Conservation (phyloP, 257 asterid species). For the Solanum acaule region DNA sequence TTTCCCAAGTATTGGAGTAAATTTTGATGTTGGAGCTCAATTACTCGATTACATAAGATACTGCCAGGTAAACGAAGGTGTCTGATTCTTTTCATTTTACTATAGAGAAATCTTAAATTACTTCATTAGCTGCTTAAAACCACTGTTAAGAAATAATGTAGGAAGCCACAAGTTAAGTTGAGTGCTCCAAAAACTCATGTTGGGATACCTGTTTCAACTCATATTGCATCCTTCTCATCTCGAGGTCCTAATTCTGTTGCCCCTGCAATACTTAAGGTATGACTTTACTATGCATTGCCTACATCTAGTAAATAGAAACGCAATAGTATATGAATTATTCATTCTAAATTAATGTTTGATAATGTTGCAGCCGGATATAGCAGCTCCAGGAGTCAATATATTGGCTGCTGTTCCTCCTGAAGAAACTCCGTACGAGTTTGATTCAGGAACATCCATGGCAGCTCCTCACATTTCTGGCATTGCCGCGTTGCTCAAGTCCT, state of each 20-base stretch:
- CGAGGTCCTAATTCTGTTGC: constrained; percentile 37
- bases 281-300: neutral
- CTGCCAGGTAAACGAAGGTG: constrained; percentile 6
- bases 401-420: constrained; percentile 14
- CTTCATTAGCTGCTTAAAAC: neutral
- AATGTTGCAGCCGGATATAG: constrained; percentile 27
- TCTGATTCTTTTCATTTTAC: neutral
- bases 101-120: neutral
- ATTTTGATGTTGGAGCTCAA: constrained; percentile 12
- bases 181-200: constrained; percentile 19
- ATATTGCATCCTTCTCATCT: constrained; percentile 20
- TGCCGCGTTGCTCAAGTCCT: constrained; percentile 20
- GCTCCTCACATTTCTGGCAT: constrained; percentile 27
- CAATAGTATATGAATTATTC: neutral
- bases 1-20: constrained; percentile 10
- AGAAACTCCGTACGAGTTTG: neutral
- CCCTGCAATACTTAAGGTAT: constrained; percentile 31
- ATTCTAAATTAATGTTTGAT: neutral
- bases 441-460: constrained; percentile 29
- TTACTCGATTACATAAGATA: constrained; percentile 23
- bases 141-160: neutral
- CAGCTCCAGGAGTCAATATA: constrained; percentile 38
- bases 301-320: neutral
- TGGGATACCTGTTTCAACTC: constrained; percentile 17
- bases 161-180: constrained; percentile 23